Conservation (phyloP, 2,329 filamentous ascomycete species). For the Fusarium sp. region DNA sequence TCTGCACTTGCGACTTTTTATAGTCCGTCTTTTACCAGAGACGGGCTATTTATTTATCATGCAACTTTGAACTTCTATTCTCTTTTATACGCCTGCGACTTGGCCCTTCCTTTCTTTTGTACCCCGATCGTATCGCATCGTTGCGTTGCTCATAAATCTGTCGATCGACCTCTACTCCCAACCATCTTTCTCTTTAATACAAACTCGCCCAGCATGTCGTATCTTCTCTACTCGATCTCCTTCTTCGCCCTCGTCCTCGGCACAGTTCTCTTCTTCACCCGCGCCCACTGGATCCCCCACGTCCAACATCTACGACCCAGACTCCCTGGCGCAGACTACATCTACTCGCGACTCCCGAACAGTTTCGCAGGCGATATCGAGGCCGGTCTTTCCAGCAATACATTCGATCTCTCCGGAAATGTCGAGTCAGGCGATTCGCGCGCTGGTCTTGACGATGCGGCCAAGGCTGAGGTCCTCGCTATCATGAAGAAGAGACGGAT, state of each 20-base stretch:
- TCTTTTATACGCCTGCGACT: slow-evolving; percentile 22
- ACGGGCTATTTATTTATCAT: slow-evolving; percentile 26
- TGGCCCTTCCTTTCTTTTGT: slow-evolving; percentile 30
- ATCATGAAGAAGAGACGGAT: slow-evolving; percentile 91
- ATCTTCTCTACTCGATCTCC: slow-evolving; percentile 81
- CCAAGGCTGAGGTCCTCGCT: slow-evolving; percentile 82
- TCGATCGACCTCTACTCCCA: slow-evolving; percentile 4
- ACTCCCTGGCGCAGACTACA: slow-evolving; percentile 65
- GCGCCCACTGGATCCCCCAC: slow-evolving; percentile 77
- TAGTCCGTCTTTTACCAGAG: slow-evolving; percentile 1
- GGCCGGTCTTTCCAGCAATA: slow-evolving; percentile 82
- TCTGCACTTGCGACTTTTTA: slow-evolving; percentile 4
- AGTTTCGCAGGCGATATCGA: slow-evolving; percentile 88
- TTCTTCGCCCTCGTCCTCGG: slow-evolving; percentile 77
- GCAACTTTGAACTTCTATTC: slow-evolving; percentile 22
- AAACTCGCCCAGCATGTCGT: slow-evolving; percentile 68
- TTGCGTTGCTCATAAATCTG: background rate
- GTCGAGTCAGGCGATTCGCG: slow-evolving; percentile 81
- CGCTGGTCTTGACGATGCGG: slow-evolving; percentile 81
- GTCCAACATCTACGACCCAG: slow-evolving; percentile 69
- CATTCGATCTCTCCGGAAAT: slow-evolving; percentile 86
- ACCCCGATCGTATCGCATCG: background rate
- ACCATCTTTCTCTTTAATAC: background rate
- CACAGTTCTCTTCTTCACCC: slow-evolving; percentile 84
- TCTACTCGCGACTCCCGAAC: slow-evolving; percentile 81